Evolutionary conservation across 805 yeast genomes (phyloP).

Genomic region (Scheffersomyces amazonensis): DNA sequence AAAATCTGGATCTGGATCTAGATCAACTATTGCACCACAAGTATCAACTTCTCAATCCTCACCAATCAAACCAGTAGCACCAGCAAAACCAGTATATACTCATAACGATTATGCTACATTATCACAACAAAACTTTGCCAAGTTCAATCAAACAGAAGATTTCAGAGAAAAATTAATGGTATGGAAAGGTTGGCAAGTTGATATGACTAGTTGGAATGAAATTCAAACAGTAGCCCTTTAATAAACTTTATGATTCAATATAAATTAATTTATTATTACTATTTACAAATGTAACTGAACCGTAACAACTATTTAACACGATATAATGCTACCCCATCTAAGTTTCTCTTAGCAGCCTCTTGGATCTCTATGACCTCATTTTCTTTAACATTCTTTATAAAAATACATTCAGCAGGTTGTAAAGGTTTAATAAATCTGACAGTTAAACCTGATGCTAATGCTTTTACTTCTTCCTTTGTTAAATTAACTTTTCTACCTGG

Average conservation of each 20-base stretch:
- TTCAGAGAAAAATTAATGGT: slow-evolving; percentile 56
- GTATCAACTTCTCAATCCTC: neutral
- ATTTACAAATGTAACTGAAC: neutral
- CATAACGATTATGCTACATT: slow-evolving; percentile 27
- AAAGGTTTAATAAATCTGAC: slow-evolving; percentile 76
- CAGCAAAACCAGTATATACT: slow-evolving; percentile 28
- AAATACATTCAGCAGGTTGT: slow-evolving; percentile 85
- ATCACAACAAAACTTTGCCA: slow-evolving; percentile 18
- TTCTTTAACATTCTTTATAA: slow-evolving; percentile 51
- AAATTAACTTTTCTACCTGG: slow-evolving; percentile 79
- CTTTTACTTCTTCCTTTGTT: slow-evolving; percentile 59
- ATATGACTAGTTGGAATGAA: slow-evolving; percentile 80
- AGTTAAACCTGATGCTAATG: slow-evolving; percentile 71
- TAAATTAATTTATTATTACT: slow-evolving; percentile 1
- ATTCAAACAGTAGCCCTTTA: slow-evolving; percentile 29
- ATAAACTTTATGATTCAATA: no score
- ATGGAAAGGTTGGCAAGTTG: slow-evolving; percentile 86
- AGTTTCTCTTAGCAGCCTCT: slow-evolving; percentile 75
- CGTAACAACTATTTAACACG: slow-evolving; percentile 51
- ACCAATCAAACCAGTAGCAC: slow-evolving; percentile 7
- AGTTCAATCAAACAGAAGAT: slow-evolving; percentile 38
- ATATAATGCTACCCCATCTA: slow-evolving; percentile 78
- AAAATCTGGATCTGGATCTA: slow-evolving; percentile 1
- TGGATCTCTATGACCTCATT: slow-evolving; percentile 66
- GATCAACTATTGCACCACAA: neutral